phyloP scores from a whole-genome alignment of 2,329 filamentous ascomycete species.

The Alternaria burnsii region DNA sequence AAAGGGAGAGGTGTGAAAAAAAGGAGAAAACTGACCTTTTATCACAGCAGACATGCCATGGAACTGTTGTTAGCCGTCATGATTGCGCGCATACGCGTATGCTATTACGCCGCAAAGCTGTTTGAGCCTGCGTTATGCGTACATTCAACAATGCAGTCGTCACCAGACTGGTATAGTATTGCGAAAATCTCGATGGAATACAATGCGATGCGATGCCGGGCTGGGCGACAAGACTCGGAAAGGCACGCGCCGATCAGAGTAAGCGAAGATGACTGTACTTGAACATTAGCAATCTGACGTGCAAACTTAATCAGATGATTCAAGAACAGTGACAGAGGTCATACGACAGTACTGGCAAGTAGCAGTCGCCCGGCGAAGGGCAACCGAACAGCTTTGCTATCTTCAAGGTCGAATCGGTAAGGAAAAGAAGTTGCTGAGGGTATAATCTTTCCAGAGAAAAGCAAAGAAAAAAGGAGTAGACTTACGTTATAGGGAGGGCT shows the following conservation, averaged over 20 bases:
- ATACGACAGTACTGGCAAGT: slow-evolving; percentile 93
- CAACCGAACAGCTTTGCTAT: slow-evolving; percentile 72
- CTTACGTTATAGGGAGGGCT: slow-evolving; percentile 14
- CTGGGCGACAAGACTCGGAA: neutral
- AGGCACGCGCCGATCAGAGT: slow-evolving; percentile 6
- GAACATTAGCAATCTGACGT: slow-evolving; percentile 21
- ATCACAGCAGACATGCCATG: neutral
- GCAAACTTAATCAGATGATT: slow-evolving; percentile 1
- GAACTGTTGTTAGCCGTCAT: neutral
- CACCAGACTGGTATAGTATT: neutral
- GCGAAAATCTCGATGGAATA: neutral
- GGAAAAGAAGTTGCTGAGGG: slow-evolving; percentile 82
- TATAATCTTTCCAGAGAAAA: slow-evolving; percentile 72
- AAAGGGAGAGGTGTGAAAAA: slow-evolving; percentile 29
- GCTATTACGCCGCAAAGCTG: neutral
- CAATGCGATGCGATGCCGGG: neutral
- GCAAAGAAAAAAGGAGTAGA: slow-evolving; percentile 17
- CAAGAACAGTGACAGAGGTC: slow-evolving; percentile 56
- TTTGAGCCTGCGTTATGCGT: neutral
- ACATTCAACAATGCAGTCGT: neutral
- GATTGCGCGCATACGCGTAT: neutral
- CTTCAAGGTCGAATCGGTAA: slow-evolving; percentile 88
- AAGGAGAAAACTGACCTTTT: slow-evolving; percentile 44
- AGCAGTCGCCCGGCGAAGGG: slow-evolving; percentile 73
- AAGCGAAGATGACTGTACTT: slow-evolving; percentile 12